Evolutionary conservation across 345 rosid genomes (phyloP).

Genomic region (Schrenkiella parvula): DNA sequence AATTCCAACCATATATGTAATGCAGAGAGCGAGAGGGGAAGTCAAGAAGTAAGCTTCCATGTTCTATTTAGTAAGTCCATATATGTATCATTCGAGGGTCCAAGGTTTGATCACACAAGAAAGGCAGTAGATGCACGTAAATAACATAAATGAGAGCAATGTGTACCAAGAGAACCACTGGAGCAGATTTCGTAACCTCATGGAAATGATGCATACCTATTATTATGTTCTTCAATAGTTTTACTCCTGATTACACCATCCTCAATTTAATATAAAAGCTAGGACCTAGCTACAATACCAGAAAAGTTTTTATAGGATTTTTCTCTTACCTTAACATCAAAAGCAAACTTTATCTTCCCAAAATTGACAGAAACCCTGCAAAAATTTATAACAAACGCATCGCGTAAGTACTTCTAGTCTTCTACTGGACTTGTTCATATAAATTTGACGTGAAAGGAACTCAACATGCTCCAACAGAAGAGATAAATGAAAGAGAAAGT

Average conservation of each 20-base stretch:
- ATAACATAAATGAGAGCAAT: not conserved
- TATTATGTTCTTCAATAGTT: not conserved
- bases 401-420: conserved; percentile 10
- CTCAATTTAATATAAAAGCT: not conserved
- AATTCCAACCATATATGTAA: not conserved
- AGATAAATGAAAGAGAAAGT: conserved; percentile 14
- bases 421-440: not conserved
- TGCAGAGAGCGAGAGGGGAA: not conserved
- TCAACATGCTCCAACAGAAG: not conserved
- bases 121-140: not conserved
- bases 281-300: not conserved
- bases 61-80: not conserved
- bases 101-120: conserved; percentile 2
- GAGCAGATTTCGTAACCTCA: not conserved
- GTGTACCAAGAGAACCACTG: conserved; percentile 1
- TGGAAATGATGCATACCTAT: not conserved
- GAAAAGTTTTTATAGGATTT: not conserved
- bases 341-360: conserved; percentile 69
- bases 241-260: not conserved
- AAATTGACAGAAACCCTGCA: conserved; percentile 92
- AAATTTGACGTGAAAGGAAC: not conserved
- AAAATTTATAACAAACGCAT: conserved; percentile 17
- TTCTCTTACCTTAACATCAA: conserved; percentile 71
- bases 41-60: not conserved
- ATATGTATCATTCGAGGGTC: not conserved